Percentiles rank a stretch among this genome's conserved stretches.
Conservation (phyloP, 2,329 filamentous ascomycete genomes). For the Botrytis hyacinthi region DNA sequence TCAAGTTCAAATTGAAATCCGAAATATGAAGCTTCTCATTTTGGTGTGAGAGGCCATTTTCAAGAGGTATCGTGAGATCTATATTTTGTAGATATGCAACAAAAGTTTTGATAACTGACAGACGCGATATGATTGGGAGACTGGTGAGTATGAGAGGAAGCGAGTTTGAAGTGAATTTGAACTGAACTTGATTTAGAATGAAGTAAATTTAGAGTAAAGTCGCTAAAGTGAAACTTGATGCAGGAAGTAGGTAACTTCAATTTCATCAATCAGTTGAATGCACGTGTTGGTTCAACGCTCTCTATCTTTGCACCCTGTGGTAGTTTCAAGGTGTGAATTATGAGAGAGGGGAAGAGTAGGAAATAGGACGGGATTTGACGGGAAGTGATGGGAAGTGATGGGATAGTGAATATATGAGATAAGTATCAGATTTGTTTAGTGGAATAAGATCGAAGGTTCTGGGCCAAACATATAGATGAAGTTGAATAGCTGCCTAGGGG, state of each 20-base stretch:
- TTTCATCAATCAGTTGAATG: neutral
- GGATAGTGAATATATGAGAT: neutral
- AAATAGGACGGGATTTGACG: neutral
- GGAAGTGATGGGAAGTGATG: too few species aligned
- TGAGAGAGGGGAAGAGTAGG: neutral
- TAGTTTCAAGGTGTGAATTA: neutral
- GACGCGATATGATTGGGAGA: neutral
- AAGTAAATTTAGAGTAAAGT: neutral
- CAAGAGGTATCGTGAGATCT: neutral
- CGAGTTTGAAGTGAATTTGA: neutral
- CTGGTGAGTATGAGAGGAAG: neutral
- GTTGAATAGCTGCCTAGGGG: neutral
- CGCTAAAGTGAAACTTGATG: neutral
- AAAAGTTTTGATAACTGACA: neutral
- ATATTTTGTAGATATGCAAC: slow-evolving; percentile 1
- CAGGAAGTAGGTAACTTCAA: neutral
- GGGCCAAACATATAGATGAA: neutral
- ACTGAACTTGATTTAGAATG: neutral
- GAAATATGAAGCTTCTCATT: neutral
- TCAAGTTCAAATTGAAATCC: neutral
- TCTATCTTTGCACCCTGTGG: neutral
- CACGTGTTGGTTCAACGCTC: neutral
- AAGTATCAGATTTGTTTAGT: neutral
- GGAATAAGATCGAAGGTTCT: neutral
- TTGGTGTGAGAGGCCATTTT: neutral